Percentiles rank a stretch among this genome's conserved stretches.
Evolutionary conservation across 768 basidiomycete genomes (phyloP).

Genomic region (Phylloporus sp.): DNA sequence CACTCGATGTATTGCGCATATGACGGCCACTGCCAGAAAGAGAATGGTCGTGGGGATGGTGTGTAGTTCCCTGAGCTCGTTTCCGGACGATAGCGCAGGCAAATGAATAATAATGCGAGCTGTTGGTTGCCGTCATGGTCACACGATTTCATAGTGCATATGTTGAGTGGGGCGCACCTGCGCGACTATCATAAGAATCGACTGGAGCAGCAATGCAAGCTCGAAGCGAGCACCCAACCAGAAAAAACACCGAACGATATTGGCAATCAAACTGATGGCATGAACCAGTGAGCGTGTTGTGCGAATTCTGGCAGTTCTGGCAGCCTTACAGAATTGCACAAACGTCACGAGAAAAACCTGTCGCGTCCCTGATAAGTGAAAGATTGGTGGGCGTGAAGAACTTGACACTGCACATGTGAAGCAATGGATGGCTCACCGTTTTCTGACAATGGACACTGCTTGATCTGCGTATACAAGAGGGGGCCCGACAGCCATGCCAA

Average conservation of each 20-base stretch:
- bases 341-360: conserved; percentile 83
- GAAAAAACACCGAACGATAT: conserved; percentile 87
- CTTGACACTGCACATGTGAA: not conserved
- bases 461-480: conserved; percentile 85
- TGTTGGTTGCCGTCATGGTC: conserved; percentile 30
- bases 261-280: conserved; percentile 61
- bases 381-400: conserved; percentile 5
- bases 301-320: not conserved
- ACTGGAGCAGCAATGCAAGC: conserved; percentile 72
- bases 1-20: conserved; percentile 83
- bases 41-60: conserved; percentile 59
- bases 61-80: conserved; percentile 56
- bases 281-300: conserved; percentile 7
- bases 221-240: conserved; percentile 84
- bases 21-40: conserved; percentile 83
- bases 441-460: conserved; percentile 73
- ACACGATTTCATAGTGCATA: conserved; percentile 12
- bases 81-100: conserved; percentile 65
- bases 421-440: conserved; percentile 45
- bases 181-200: conserved; percentile 78
- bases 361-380: conserved; percentile 56
- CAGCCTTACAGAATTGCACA: conserved; percentile 71
- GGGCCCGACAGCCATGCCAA: conserved; percentile 83
- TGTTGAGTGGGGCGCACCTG: conserved; percentile 48
- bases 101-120: conserved; percentile 80